Evolutionary conservation across 1,139 yeast species (phyloP).

Genomic region (Meyerozyma smithsonii): DNA sequence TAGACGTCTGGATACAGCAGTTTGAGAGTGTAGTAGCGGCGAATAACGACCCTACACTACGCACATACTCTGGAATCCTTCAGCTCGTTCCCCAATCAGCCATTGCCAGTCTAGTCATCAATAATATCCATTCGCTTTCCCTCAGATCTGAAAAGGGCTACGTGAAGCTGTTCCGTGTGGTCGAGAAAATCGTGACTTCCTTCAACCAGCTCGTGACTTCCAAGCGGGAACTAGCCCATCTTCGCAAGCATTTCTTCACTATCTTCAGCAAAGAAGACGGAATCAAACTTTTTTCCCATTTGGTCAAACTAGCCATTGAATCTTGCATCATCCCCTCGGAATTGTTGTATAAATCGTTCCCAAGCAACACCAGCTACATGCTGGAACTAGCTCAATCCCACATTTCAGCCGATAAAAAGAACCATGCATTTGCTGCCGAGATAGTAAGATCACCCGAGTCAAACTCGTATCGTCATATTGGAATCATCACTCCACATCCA

Average conservation of each 20-base stretch:
- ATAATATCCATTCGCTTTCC: slow-evolving; percentile 18
- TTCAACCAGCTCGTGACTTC: slow-evolving; percentile 13
- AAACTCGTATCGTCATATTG: slow-evolving; percentile 8
- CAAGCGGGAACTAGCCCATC: slow-evolving; percentile 9
- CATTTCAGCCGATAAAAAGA: neutral
- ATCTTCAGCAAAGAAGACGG: slow-evolving; percentile 19
- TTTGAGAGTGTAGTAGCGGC: slow-evolving; percentile 5
- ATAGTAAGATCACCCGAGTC: slow-evolving; percentile 2
- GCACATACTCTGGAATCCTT: slow-evolving; percentile 10
- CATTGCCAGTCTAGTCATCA: slow-evolving; percentile 19
- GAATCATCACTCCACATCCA: slow-evolving; percentile 25
- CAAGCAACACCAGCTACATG: neutral
- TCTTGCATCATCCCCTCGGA: slow-evolving; percentile 17
- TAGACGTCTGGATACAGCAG: slow-evolving; percentile 6
- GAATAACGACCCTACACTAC: slow-evolving; percentile 14
- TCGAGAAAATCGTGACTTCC: slow-evolving; percentile 10
- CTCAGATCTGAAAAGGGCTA: slow-evolving; percentile 15
- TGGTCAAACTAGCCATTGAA: slow-evolving; percentile 18
- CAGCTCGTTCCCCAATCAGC: slow-evolving; percentile 16
- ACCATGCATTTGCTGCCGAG: slow-evolving; percentile 8
- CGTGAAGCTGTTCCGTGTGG: slow-evolving; percentile 14
- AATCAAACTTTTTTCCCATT: slow-evolving; percentile 17
- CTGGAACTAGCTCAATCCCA: too few relatives aligned
- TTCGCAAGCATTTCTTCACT: slow-evolving; percentile 10
- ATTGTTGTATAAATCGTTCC: slow-evolving; percentile 6